phyloP scores from a whole-genome alignment of 495 filamentous ascomycete genomes.

The Aspergillus olivimuriae region DNA sequence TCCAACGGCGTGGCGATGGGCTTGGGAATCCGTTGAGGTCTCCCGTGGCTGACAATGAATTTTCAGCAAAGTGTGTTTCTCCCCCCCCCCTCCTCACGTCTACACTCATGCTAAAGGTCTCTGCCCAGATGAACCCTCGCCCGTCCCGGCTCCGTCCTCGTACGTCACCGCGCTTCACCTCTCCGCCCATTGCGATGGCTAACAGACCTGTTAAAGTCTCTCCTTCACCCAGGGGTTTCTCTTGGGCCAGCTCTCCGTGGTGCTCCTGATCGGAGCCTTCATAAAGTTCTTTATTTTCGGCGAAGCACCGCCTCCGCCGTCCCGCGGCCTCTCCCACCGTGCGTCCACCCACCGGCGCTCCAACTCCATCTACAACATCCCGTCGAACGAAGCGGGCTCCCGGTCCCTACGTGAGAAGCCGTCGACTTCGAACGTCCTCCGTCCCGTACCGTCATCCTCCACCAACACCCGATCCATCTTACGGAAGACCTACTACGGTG shows the following conservation, averaged over 20 bases:
- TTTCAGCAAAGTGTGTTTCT: conserved; percentile 26
- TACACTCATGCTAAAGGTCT: conserved; percentile 10
- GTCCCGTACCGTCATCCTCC: conserved; percentile 49
- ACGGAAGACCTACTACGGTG: conserved; percentile 96
- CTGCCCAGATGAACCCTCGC: conserved; percentile 26
- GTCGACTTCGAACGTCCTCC: conserved; percentile 65
- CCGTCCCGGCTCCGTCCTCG: conserved; percentile 42
- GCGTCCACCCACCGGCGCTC: conserved; percentile 57
- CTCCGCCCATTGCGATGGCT: conserved; percentile 1
- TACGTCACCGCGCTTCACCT: conserved; percentile 18
- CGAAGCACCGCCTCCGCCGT: conserved; percentile 77
- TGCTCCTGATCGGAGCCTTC: conserved; percentile 84
- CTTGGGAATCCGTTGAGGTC: conserved; percentile 18
- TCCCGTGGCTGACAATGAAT: conserved; percentile 31
- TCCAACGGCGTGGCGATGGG: conserved; percentile 20
- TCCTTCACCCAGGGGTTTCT: conserved; percentile 92
- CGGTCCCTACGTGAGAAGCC: conserved; percentile 64
- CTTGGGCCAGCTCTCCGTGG: conserved; percentile 85
- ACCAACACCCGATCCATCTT: conserved; percentile 85
- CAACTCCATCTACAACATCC: conserved; percentile 44
- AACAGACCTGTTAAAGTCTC: conserved; percentile 42
- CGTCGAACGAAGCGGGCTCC: conserved; percentile 25
- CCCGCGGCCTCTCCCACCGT: conserved; percentile 67
- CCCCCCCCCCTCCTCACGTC: not conserved
- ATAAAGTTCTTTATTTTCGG: conserved; percentile 99